These are phyloP conservation scores for Cladosporium sp. DNA, from an alignment of 2,329 filamentous ascomycete genomes.

Conservation along the genomic window DNA sequence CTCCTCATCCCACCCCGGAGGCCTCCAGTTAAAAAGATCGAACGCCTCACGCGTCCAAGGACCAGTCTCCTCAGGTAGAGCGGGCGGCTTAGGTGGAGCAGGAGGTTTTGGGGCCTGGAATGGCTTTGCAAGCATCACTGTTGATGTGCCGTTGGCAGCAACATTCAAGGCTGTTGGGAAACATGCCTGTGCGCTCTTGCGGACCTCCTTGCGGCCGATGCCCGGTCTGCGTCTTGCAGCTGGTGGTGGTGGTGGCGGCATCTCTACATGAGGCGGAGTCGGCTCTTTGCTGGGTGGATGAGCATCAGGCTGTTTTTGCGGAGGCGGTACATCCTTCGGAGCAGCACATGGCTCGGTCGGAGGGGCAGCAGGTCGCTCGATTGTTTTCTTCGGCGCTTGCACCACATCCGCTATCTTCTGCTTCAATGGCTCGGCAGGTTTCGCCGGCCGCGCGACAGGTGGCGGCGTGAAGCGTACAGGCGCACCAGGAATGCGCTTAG, in stretches of 20 bases:
- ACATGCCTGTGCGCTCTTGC: conserved; percentile 11
- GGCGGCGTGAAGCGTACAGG: conserved; percentile 33
- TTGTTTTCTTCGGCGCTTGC: not conserved
- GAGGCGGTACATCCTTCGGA: not conserved
- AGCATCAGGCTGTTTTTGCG: not conserved
- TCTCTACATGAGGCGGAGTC: not conserved
- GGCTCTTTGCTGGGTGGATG: not conserved
- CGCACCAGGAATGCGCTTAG: conserved; percentile 29
- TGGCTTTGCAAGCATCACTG: conserved; percentile 31
- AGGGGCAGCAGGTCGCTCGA: not conserved
- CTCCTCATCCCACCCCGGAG: conserved; percentile 42
- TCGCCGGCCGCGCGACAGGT: conserved; percentile 19
- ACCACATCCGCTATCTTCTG: not conserved
- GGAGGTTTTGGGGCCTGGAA: conserved; percentile 33
- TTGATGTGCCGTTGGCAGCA: conserved; percentile 28
- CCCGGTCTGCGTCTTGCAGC: not conserved
- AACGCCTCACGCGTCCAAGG: conserved; percentile 70
- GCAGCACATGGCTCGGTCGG: not conserved
- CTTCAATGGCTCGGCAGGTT: not conserved
- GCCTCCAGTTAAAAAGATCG: conserved; percentile 65
- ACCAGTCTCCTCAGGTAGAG: conserved; percentile 47
- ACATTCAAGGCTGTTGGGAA: conserved; percentile 25
- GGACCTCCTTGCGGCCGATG: conserved; percentile 10
- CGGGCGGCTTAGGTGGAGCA: conserved; percentile 17
- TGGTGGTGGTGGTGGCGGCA: not conserved